Percentiles rank a stretch among this genome's conserved stretches.
Evolutionary conservation across 116 monocot species (phyloP).

Genomic region (Papilionanthe hybrid): DNA sequence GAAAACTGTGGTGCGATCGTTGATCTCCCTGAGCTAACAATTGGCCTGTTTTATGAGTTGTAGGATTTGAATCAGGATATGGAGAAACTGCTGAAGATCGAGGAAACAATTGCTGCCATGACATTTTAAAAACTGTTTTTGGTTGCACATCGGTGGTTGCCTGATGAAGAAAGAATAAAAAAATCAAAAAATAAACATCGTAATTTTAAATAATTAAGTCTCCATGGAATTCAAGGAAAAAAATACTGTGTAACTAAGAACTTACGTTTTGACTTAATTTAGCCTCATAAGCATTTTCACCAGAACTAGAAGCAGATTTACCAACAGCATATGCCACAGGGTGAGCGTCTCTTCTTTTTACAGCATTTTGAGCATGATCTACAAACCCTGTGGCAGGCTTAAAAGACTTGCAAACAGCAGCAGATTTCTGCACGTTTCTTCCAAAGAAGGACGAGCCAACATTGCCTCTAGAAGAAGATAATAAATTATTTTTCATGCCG

Average conservation of each 20-base stretch:
- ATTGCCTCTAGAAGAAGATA: slow-evolving; percentile 59
- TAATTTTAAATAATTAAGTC: neutral
- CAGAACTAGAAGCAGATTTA: slow-evolving; percentile 30
- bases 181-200: neutral
- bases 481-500: slow-evolving; percentile 46
- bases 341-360: slow-evolving; percentile 34
- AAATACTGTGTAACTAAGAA: slow-evolving; percentile 5
- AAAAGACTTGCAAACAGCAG: slow-evolving; percentile 29
- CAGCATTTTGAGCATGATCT: slow-evolving; percentile 27
- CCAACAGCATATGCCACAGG: slow-evolving; percentile 16
- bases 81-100: slow-evolving; percentile 57
- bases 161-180: slow-evolving; percentile 22
- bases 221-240: neutral
- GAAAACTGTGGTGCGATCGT: slow-evolving; percentile 20
- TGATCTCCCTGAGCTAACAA: slow-evolving; percentile 21
- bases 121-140: slow-evolving; percentile 44
- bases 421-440: slow-evolving; percentile 40
- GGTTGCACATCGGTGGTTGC: slow-evolving; percentile 31
- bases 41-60: slow-evolving; percentile 17
- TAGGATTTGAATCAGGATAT: slow-evolving; percentile 25
- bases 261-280: slow-evolving; percentile 48
- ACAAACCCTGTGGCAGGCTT: slow-evolving; percentile 23
- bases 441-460: slow-evolving; percentile 60
- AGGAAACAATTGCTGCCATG: slow-evolving; percentile 84
- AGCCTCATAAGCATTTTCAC: slow-evolving; percentile 22